Evolutionary conservation across 2,329 filamentous ascomycete species (phyloP).

Genomic region (Cladosporium sp.): DNA sequence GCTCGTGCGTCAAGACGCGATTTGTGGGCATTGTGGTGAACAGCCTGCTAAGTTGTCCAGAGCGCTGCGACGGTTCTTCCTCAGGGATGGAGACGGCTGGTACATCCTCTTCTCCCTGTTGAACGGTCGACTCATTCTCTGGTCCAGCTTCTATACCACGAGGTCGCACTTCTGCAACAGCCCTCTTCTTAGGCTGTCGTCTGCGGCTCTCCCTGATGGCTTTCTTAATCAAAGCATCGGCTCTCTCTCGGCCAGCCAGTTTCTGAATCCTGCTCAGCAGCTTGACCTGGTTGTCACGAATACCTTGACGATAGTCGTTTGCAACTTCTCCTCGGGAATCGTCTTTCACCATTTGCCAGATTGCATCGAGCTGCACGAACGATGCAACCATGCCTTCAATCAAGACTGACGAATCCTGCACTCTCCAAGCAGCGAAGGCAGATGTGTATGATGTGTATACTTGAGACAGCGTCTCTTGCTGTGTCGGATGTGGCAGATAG

Average conservation of each 20-base stretch:
- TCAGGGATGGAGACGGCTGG: slow-evolving; percentile 20
- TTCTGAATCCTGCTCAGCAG: slow-evolving; percentile 75
- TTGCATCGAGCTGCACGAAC: slow-evolving; percentile 78
- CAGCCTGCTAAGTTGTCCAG: slow-evolving; percentile 48
- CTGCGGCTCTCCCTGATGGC: slow-evolving; percentile 69
- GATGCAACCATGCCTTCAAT: slow-evolving; percentile 83
- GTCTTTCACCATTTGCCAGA: slow-evolving; percentile 78
- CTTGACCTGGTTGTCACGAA: slow-evolving; percentile 75
- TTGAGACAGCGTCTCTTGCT: slow-evolving; percentile 61
- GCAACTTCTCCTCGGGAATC: slow-evolving; percentile 69
- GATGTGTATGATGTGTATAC: slow-evolving; percentile 71
- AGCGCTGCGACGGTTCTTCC: slow-evolving; percentile 16
- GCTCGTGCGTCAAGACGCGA: slow-evolving; percentile 69
- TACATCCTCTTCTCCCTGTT: slow-evolving; percentile 19
- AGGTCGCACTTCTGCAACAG: slow-evolving; percentile 66
- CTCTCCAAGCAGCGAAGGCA: slow-evolving; percentile 80
- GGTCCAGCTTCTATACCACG: slow-evolving; percentile 46
- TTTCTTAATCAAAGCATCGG: slow-evolving; percentile 68
- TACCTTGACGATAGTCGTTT: slow-evolving; percentile 73
- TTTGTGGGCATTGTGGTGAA: slow-evolving; percentile 66
- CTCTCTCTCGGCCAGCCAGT: slow-evolving; percentile 66
- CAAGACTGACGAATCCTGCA: slow-evolving; percentile 70
- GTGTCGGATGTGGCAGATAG: slow-evolving; percentile 60
- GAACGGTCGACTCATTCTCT: slow-evolving; percentile 16
- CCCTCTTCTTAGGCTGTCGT: slow-evolving; percentile 60